Percentiles rank a stretch among this genome's conserved stretches.
Evolutionary conservation across 371 early-diverging fungal genomes (phyloP).

Genomic region (Basidiobolus meristosporus): DNA sequence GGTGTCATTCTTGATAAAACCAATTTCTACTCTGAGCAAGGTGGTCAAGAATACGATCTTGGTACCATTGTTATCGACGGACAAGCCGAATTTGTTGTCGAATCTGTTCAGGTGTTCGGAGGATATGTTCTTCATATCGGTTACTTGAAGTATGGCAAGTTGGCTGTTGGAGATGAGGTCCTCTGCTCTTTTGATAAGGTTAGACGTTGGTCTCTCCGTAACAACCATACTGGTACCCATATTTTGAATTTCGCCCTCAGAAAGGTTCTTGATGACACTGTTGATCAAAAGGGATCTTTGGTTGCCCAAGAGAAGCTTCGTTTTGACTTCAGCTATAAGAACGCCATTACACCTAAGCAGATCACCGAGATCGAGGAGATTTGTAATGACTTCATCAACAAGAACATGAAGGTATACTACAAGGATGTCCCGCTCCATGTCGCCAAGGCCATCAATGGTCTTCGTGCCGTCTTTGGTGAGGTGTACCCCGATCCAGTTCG

Average conservation of each 20-base stretch:
- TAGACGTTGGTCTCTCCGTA: slow-evolving; percentile 72
- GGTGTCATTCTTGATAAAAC: slow-evolving; percentile 93
- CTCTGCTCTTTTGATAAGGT: slow-evolving; percentile 68
- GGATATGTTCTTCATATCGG: slow-evolving; percentile 97
- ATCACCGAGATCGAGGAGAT: slow-evolving; percentile 67
- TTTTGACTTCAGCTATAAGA: slow-evolving; percentile 87
- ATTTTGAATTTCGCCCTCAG: slow-evolving; percentile 93
- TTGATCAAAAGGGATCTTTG: slow-evolving; percentile 96
- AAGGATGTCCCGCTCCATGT: slow-evolving; percentile 68
- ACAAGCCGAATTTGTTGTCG: slow-evolving; percentile 76
- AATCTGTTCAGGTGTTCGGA: slow-evolving; percentile 87
- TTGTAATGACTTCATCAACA: slow-evolving; percentile 59
- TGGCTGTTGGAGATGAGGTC: slow-evolving; percentile 49
- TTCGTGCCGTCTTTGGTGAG: slow-evolving; percentile 93
- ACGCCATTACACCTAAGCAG: slow-evolving; percentile 60
- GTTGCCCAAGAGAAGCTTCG: slow-evolving; percentile 94
- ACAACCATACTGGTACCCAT: slow-evolving; percentile 98
- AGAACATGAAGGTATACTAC: slow-evolving; percentile 55
- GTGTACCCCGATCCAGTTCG: slow-evolving; percentile 93
- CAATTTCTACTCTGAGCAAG: slow-evolving; percentile 97
- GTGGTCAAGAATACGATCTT: slow-evolving; percentile 97
- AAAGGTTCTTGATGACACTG: slow-evolving; percentile 42
- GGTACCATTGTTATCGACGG: slow-evolving; percentile 79
- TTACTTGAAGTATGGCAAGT: slow-evolving; percentile 67
- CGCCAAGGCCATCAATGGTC: slow-evolving; percentile 71